Evolutionary conservation across 2,329 filamentous ascomycete genomes (phyloP).

Genomic region (Trichoderma brevicompactum): DNA sequence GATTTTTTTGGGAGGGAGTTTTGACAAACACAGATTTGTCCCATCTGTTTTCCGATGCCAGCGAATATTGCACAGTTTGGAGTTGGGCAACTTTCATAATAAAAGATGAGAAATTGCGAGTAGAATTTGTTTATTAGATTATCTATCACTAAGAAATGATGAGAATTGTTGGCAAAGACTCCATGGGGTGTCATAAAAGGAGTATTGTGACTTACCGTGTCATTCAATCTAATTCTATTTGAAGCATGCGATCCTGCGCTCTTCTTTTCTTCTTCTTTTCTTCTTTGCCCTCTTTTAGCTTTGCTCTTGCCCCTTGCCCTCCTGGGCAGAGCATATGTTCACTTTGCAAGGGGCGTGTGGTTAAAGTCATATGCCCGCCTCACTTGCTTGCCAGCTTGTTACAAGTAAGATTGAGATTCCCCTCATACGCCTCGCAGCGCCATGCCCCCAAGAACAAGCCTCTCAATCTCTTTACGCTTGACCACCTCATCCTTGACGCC

Average conservation of each 20-base stretch:
- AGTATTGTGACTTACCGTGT: slow-evolving; percentile 1
- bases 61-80: slow-evolving; percentile 18
- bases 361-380: background rate
- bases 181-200: background rate
- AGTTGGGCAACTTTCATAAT: background rate
- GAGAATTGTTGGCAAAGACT: background rate
- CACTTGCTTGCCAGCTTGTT: background rate
- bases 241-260: background rate
- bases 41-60: background rate
- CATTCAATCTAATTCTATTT: background rate
- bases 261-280: background rate
- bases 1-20: background rate
- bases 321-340: no score
- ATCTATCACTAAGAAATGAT: background rate
- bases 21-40: background rate
- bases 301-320: background rate
- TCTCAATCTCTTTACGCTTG: slow-evolving; percentile 64
- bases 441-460: slow-evolving; percentile 74
- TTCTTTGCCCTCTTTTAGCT: background rate
- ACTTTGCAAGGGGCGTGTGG: background rate
- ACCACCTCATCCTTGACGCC: slow-evolving; percentile 48
- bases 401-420: no score
- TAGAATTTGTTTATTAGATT: slow-evolving; percentile 1
- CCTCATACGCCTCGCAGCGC: slow-evolving; percentile 55
- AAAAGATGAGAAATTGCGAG: background rate